phyloP scores from a whole-genome alignment of 176 grass and related monocot genomes.

The Ananas comosus region DNA sequence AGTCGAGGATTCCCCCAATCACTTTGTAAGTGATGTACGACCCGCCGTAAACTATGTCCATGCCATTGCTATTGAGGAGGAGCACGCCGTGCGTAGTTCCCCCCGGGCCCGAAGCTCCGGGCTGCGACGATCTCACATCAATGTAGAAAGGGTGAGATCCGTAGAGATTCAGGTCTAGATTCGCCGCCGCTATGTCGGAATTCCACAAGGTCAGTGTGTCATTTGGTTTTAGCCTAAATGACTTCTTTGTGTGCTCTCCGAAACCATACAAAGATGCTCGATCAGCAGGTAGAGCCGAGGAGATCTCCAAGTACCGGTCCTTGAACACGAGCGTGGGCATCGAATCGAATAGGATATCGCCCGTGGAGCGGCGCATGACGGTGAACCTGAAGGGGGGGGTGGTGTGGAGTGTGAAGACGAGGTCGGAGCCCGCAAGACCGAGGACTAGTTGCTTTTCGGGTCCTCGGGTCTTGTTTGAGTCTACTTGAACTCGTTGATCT shows the following conservation, averaged over 20 bases:
- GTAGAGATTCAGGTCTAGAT: constrained; percentile 58
- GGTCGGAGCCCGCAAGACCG: constrained; percentile 35
- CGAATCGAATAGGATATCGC: constrained; percentile 50
- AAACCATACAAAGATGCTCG: constrained; percentile 63
- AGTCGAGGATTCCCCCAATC: constrained; percentile 79
- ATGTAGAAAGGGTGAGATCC: constrained; percentile 91
- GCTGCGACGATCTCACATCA: constrained; percentile 41
- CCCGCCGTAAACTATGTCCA: constrained; percentile 70
- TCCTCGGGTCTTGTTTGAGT: neutral
- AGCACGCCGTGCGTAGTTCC: constrained; percentile 61
- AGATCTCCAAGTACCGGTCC: constrained; percentile 68
- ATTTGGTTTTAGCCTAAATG: constrained; percentile 41
- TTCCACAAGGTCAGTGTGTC: constrained; percentile 83
- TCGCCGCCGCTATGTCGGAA: constrained; percentile 28
- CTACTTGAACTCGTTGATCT: neutral
- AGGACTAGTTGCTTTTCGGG: constrained; percentile 27
- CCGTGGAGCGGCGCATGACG: constrained; percentile 38
- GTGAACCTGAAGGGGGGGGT: constrained; percentile 51
- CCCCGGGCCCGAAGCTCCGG: neutral
- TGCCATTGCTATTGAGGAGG: constrained; percentile 86
- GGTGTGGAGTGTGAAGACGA: constrained; percentile 33
- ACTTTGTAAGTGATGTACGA: constrained; percentile 64
- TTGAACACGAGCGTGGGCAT: constrained; percentile 38
- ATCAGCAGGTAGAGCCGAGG: constrained; percentile 30
- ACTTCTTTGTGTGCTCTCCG: constrained; percentile 75